A percentile compares a stretch with the other conserved stretches of the same genome.
Conservation (phyloP, 2,329 filamentous ascomycete species). For the Calonectria pauciramosa region DNA sequence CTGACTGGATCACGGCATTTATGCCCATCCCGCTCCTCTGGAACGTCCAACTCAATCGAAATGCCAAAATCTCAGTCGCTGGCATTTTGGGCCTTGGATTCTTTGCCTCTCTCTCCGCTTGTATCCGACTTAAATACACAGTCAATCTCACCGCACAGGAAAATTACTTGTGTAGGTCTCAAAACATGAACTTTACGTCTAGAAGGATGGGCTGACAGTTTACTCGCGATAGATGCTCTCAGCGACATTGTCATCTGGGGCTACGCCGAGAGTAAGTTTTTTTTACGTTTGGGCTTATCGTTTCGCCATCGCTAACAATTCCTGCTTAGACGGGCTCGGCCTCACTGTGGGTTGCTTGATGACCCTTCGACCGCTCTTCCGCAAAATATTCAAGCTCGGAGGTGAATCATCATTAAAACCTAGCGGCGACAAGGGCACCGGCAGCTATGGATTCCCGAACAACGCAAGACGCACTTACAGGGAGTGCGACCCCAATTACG, state of each 20-base stretch:
- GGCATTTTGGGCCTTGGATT: not conserved
- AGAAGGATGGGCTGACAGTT: not conserved
- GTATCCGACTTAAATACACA: not conserved
- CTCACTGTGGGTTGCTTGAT: not conserved
- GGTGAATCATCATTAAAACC: not conserved
- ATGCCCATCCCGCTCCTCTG: not conserved
- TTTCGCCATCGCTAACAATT: not conserved
- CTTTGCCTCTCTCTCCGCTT: not conserved
- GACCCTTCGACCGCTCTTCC: not conserved
- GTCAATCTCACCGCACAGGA: not conserved
- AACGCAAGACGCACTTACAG: not conserved
- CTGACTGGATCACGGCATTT: not conserved
- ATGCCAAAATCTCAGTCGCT: not conserved
- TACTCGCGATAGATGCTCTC: not conserved
- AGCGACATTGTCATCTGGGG: not conserved
- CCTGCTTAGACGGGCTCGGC: not conserved
- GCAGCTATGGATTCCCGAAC: not conserved
- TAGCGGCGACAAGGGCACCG: not conserved
- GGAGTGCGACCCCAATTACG: not conserved
- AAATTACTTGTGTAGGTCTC: not conserved
- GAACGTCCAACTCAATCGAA: not conserved
- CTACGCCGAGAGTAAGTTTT: not conserved
- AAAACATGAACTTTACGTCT: too few species aligned
- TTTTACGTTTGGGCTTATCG: not conserved
- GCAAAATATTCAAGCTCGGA: not conserved